phyloP scores from a whole-genome alignment of 208 protist species.

The Leishmania braziliensis region DNA sequence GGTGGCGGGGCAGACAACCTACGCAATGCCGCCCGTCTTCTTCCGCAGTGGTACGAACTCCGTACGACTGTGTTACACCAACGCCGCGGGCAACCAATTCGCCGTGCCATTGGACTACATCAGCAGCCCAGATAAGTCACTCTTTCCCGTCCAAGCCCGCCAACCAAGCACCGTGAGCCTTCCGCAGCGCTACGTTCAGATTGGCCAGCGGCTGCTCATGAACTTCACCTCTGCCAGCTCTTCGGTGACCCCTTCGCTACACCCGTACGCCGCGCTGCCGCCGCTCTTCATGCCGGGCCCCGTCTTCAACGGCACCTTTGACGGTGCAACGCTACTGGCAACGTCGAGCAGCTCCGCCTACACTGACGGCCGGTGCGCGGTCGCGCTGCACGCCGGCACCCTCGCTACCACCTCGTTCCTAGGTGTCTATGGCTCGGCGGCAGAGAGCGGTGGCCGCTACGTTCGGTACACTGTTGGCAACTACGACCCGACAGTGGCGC shows the following conservation, averaged over 20 bases:
- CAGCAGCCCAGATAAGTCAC: constrained; percentile 28
- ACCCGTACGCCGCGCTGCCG: constrained; percentile 50
- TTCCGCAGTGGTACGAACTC: constrained; percentile 54
- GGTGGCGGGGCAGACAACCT: constrained; percentile 25
- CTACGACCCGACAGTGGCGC: constrained; percentile 55
- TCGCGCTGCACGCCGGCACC: constrained; percentile 32
- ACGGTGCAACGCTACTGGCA: constrained; percentile 52
- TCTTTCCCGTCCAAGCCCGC: constrained; percentile 42
- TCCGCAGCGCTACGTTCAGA: constrained; percentile 33
- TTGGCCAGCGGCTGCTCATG: constrained; percentile 72
- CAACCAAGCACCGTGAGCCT: constrained; percentile 41
- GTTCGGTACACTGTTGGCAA: constrained; percentile 61
- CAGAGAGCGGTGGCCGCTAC: constrained; percentile 12
- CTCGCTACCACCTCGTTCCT: constrained; percentile 20
- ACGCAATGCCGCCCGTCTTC: constrained; percentile 52
- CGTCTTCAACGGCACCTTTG: constrained; percentile 67
- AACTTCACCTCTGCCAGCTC: constrained; percentile 39
- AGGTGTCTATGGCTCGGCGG: constrained; percentile 45
- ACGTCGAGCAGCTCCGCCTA: constrained; percentile 43
- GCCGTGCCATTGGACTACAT: constrained; percentile 63
- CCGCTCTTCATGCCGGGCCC: constrained; percentile 55
- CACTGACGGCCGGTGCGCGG: constrained; percentile 68
- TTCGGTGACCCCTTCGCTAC: constrained; percentile 30
- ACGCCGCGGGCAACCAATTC: constrained; percentile 79
- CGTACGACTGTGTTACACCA: constrained; percentile 82